Conservation (phyloP, 768 basidiomycete species). For the Trametes cinnabarina region DNA sequence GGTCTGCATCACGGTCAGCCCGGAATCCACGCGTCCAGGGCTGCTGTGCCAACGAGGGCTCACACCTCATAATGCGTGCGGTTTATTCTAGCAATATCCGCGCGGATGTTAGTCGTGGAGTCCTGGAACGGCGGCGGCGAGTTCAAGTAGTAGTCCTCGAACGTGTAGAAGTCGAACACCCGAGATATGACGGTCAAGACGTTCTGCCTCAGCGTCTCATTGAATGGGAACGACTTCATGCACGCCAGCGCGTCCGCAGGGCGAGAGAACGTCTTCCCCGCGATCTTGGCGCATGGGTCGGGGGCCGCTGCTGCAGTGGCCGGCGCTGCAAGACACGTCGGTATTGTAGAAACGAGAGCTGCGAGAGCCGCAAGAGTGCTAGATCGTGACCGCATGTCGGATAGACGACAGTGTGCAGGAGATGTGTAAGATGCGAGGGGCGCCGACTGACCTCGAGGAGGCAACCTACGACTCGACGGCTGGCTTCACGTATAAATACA, state of each 20-base stretch:
- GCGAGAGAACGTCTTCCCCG: conserved; percentile 41
- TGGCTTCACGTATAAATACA: not conserved
- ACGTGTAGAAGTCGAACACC: conserved; percentile 41
- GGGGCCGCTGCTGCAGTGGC: conserved; percentile 13
- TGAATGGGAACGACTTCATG: conserved; percentile 47
- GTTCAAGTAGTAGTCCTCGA: conserved; percentile 38
- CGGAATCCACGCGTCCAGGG: too few relatives aligned
- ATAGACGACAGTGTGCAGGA: too few relatives aligned
- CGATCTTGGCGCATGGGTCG: conserved; percentile 37
- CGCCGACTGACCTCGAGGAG: too few relatives aligned
- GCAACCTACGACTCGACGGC: too few relatives aligned
- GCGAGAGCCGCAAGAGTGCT: not conserved
- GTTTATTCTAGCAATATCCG: conserved; percentile 47
- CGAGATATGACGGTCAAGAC: conserved; percentile 33
- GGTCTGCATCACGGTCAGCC: too few relatives aligned
- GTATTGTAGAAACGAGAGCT: not conserved
- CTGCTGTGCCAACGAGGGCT: too few relatives aligned
- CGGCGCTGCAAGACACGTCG: not conserved
- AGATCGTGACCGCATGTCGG: too few relatives aligned
- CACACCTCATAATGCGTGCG: conserved; percentile 47
- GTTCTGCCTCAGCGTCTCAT: conserved; percentile 38
- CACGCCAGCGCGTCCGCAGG: conserved; percentile 59
- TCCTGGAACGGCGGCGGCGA: conserved; percentile 40
- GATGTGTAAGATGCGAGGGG: too few relatives aligned
- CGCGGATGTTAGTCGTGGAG: conserved; percentile 54